Base-by-base conservation (phyloP, 1,284 basidiomycete genomes). In the Pyrrhoderma noxium region DNA sequence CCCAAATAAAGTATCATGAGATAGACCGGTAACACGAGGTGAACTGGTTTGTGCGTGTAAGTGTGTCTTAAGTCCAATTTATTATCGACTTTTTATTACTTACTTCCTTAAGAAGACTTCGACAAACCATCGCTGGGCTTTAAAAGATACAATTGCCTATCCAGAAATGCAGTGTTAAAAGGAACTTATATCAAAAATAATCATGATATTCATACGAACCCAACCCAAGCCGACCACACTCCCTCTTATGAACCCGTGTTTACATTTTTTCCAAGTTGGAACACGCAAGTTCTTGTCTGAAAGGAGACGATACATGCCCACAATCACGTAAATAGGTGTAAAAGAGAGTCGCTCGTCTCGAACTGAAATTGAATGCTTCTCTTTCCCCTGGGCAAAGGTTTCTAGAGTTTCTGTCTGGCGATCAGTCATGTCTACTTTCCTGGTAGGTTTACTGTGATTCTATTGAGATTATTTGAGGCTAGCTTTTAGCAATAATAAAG, bases 221-320 rank as follows among this genome's bases (percentile, higher is more conserved):
- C 88, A 90, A 23, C 76, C 65, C 0, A 75, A 59, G 0, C 83
- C 86, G 41, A 86, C 79, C 5, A 74, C 62, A 0, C 72, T 67
- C 0, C 88, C 87, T 37, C 85, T 69, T 49, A 70, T 61, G 2
- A 75, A 73, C 0, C 81, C 87, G 64, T 89, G 80, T 57, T 72
- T 73, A 61, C 85, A 87, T 64, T 88, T 89, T 56, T 82, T 70
- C 86, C 85, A 89, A 9, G 82, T 78, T 5, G 86, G 84, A 16
- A 70, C 65, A 55, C 75, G 78, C n/a, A 91, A 67, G 8, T 65
- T 64, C 45, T 73, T 67, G 63, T 90, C 88, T 0, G 79, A 85
- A 59, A 79, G 73, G 0, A 91, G 68, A 40, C 87, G 67, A 63
- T 89, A 89, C 19, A 78, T 74, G 1, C 88, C 88, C 0, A 91